Percentiles rank a stretch among this genome's conserved stretches.
phyloP scores from a whole-genome alignment of 1,284 basidiomycete species.

The Sporisorium sorghi region DNA sequence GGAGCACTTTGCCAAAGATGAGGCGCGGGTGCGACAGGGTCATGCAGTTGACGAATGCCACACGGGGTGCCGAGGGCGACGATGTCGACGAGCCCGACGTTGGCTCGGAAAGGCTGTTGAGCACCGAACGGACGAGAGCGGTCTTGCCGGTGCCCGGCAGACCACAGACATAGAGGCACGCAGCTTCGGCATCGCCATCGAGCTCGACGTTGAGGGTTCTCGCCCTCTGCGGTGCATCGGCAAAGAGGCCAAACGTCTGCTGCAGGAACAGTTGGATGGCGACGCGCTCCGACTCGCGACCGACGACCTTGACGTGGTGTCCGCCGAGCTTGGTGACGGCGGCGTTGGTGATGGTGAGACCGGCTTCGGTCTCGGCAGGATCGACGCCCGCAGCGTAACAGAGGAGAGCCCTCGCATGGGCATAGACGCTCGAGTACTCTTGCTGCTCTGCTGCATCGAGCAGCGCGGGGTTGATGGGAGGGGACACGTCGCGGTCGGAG shows the following conservation, averaged over 20 bases:
- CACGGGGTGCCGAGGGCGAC: conserved; percentile 21
- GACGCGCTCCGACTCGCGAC: conserved; percentile 64
- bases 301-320: conserved; percentile 61
- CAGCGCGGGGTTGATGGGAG: conserved; percentile 17
- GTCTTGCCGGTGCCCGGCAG: conserved; percentile 71
- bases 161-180: conserved; percentile 70
- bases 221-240: conserved; percentile 23
- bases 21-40: conserved; percentile 64
- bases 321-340: conserved; percentile 32
- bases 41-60: conserved; percentile 70
- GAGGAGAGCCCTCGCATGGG: conserved; percentile 68
- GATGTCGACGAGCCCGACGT: background rate
- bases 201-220: conserved; percentile 41
- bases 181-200: conserved; percentile 52
- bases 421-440: conserved; percentile 66
- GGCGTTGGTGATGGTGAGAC: conserved; percentile 39
- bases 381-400: conserved; percentile 58
- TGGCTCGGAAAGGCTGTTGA: conserved; percentile 55
- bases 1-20: conserved; percentile 58
- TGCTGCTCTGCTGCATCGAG: conserved; percentile 22
- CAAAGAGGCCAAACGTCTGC: conserved; percentile 51
- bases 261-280: conserved; percentile 65
- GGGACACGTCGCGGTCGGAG: conserved; percentile 38
- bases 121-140: conserved; percentile 68
- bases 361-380: conserved; percentile 44